These are phyloP conservation scores for Guillardia theta DNA, from an alignment of 78 protist species.

Conservation along the genomic window DNA sequence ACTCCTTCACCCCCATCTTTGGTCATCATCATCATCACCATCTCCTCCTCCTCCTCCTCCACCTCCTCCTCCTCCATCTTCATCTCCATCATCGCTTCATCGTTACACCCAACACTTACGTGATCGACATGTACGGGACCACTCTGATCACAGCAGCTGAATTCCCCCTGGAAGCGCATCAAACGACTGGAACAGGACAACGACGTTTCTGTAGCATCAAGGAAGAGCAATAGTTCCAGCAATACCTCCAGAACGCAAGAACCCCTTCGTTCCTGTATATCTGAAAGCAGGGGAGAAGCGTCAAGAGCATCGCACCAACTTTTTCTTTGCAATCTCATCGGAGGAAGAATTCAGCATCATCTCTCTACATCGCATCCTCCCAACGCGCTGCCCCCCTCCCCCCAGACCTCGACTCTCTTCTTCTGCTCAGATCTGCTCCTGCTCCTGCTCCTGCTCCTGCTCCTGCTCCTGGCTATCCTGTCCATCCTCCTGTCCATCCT, in stretches of 20 bases:
- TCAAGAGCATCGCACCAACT: background rate
- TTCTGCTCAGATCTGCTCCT: too few relatives aligned
- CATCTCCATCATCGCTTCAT: too few relatives aligned
- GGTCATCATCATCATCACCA: too few relatives aligned
- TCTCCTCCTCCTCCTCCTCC: too few relatives aligned
- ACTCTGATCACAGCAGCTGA: conserved; percentile 15
- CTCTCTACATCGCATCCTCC: background rate
- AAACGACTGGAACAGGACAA: too few relatives aligned
- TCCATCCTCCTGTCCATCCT: background rate
- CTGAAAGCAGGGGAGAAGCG: background rate
- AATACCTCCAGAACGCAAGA: background rate
- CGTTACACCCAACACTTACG: background rate
- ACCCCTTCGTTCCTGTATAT: background rate
- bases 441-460: background rate
- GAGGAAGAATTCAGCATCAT: background rate
- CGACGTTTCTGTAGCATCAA: too few relatives aligned
- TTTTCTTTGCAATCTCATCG: background rate
- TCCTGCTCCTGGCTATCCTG: background rate
- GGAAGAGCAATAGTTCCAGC: too few relatives aligned
- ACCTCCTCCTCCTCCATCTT: too few relatives aligned
- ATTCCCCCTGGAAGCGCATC: conserved; percentile 36
- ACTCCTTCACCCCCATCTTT: too few relatives aligned
- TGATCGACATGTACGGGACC: conserved; percentile 35
- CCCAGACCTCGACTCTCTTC: too few relatives aligned
- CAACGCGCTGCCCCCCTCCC: background rate